Evolutionary conservation across 148 eudicot genomes (phyloP), one percentile per base, ranked within the genome.

Genomic region (Fallopia convolvulus): DNA sequence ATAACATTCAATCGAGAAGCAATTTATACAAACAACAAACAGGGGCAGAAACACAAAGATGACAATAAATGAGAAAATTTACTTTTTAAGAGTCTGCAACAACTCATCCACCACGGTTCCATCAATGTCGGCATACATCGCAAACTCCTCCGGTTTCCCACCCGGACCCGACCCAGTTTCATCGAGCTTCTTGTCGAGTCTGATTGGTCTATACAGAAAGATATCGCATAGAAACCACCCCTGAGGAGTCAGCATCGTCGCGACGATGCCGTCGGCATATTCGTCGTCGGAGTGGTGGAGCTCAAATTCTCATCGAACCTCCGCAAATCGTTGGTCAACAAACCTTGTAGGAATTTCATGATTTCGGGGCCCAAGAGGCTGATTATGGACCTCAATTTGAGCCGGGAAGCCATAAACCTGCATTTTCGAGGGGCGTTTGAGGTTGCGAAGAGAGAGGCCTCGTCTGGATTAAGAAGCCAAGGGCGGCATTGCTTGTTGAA

Each of bases 211-310:
- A 73, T 96, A 96, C 33, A 96, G 5, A 46, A 96, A 89, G 32
- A 96, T 80, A 77, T 96, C 99, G 21, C 81, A 93, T 80, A 96
- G 74, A 77, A 96, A 96, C 83, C 97, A 84, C 8, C 99, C 99
- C 72, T 93, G 98, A 2, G 97, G 85, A 20, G 86, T 90, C 85
- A 93, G 73, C 87, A 95, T 76, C 4, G 97, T 94, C 0, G 97
- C 94, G 63, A 48, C 53, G 86, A 79, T 0, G 77, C 83, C 14
- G 81, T 77, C 10, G 97, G 87, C 82, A 86, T 11, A 75, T 89
- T 91, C 13, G 93, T 82, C 0, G 94, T 88, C 0, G 86, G 79
- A 74, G 86, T 49, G 23, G 76, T 55, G 1, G 90, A 80, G 14
- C 66, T 76, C 40, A 80, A 58, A 56, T 86, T 60, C 44, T 85